Evolutionary conservation across 2,329 filamentous ascomycete species (phyloP), one percentile per base, ranked within the genome.

Genomic region (Nemania sp.): DNA sequence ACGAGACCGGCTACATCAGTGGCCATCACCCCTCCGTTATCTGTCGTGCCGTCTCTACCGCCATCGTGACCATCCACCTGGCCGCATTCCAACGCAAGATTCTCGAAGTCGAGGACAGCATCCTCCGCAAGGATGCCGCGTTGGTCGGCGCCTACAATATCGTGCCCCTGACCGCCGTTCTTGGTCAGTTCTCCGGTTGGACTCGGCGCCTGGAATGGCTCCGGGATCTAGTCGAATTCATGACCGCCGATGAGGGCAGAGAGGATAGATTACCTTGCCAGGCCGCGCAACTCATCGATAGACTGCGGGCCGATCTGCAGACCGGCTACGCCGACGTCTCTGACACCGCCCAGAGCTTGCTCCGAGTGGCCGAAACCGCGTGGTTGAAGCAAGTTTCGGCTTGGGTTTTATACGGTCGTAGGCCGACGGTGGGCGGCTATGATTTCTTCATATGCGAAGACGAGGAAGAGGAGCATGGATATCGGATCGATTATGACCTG

Each of bases 121-220:
- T 99, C 25, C 78, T 98, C 52, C 84, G 82, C 47, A 86, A 87
- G 69, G 92, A 97, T 78, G 83, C 92, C 2, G 85, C 81, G 6
- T 85, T 91, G 60, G 94, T 98, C 1, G 94, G 94, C 43, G 94
- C 91, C 1, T 97, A 97, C 74, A 90, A 94, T 63, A 96, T 97
- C 64, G 94, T 98, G 20, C 94, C 95, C 2, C 77, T 99, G 68
- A 96, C 95, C 51, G 89, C 88, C 1, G 83, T 98, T 18, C 87
- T 96, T 29, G 85, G 84, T 5, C 90, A 95, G 71, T 97, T 98
- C 70, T 87, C 89, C n/a, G 89, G 85, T 45, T 98, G 94, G 94
- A 90, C 84, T 48, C 84, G 91, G 68, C 82, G 88, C 37, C 84
- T 98, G 80, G 88, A 93, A 69, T 98, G 94, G 92, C 81, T 97